These are phyloP conservation scores for Tolypocladium endophyticum DNA, from an alignment of 2,329 filamentous ascomycete genomes.

Conservation along the genomic window DNA sequence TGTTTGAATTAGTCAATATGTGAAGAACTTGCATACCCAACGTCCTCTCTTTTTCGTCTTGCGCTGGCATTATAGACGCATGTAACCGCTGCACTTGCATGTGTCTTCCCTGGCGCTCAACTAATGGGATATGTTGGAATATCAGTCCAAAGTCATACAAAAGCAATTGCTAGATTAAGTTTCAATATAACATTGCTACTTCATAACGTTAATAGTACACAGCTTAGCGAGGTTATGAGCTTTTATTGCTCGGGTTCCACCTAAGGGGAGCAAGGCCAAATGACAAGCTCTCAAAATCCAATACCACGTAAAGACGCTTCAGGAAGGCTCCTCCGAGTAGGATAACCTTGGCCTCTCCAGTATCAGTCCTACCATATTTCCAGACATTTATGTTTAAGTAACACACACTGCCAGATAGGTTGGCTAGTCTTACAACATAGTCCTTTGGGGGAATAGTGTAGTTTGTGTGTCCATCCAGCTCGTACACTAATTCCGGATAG, in stretches of 20 bases:
- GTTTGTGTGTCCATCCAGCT: neutral
- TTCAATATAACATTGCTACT: neutral
- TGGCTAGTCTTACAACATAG: neutral
- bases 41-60: too few relatives aligned
- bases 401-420: neutral
- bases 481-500: neutral
- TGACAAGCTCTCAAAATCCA: neutral
- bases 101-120: too few relatives aligned
- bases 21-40: too few relatives aligned
- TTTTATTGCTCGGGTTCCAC: neutral
- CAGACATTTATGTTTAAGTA: constrained; percentile 1
- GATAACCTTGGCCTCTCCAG: neutral
- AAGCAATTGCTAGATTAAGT: too few relatives aligned
- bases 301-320: neutral
- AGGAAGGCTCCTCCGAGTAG: neutral
- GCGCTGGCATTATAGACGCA: too few relatives aligned
- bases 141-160: too few relatives aligned
- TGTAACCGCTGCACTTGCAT: too few relatives aligned
- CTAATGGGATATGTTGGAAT: too few relatives aligned
- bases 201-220: neutral
- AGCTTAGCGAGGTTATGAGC: neutral
- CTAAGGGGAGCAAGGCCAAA: neutral
- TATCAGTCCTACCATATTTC: neutral
- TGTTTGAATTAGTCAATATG: too few relatives aligned
- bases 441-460: neutral